Evolutionary conservation across 2,329 filamentous ascomycete species (phyloP).

Genomic region (Drechslerella coelobrocha): DNA sequence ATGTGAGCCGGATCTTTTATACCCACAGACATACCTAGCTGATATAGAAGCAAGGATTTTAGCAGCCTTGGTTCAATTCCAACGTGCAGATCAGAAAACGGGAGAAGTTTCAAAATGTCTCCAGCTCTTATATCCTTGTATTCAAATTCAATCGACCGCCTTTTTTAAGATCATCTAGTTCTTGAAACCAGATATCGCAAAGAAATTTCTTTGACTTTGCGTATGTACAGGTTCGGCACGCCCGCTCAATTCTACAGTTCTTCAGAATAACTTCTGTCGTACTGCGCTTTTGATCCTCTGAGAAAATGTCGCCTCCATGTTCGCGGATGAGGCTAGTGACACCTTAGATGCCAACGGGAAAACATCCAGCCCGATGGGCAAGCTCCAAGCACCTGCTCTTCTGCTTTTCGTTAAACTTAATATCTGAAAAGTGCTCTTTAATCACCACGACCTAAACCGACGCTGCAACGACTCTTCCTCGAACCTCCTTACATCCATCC

Average conservation of each 20-base stretch:
- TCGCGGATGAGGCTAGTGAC: not conserved
- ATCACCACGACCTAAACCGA: not conserved
- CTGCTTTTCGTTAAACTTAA: not conserved
- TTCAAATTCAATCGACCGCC: too few species aligned
- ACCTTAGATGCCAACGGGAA: not conserved
- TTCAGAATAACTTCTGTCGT: not conserved
- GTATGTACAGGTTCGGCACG: not conserved
- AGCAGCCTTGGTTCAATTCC: too few species aligned
- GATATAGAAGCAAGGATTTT: too few species aligned
- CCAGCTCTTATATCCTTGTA: too few species aligned
- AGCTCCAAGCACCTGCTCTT: not conserved
- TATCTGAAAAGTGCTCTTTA: not conserved
- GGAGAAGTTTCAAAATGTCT: not conserved
- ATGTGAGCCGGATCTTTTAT: too few species aligned
- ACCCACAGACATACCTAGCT: too few species aligned
- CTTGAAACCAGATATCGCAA: not conserved
- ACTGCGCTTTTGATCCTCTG: not conserved
- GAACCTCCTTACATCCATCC: too few species aligned
- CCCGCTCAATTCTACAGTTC: not conserved
- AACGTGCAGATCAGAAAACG: too few species aligned
- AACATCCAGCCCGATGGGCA: not conserved
- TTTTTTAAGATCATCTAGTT: not conserved
- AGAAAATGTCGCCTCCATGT: not conserved
- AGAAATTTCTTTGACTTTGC: not conserved
- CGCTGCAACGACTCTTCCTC: too few species aligned